phyloP scores from a whole-genome alignment of 2,329 filamentous ascomycete genomes.

The Phaeosphaeria sp. region DNA sequence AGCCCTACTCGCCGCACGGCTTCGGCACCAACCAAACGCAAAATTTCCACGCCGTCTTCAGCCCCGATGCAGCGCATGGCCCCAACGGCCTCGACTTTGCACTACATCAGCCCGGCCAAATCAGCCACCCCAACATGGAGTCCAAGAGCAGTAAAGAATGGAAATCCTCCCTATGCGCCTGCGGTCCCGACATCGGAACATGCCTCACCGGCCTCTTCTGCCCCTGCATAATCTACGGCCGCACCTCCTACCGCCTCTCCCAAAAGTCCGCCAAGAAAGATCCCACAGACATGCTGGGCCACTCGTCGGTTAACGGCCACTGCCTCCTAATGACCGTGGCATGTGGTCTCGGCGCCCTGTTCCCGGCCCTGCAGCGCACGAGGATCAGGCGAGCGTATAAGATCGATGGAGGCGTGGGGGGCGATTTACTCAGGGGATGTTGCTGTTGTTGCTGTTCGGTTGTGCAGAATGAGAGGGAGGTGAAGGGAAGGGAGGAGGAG shows the following conservation, averaged over 20 bases:
- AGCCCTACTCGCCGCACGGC: slow-evolving; percentile 44
- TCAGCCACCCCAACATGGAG: slow-evolving; percentile 52
- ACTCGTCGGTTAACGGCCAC: slow-evolving; percentile 46
- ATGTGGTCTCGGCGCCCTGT: slow-evolving; percentile 49
- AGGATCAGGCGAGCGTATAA: slow-evolving; percentile 54
- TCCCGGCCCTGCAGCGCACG: slow-evolving; percentile 47
- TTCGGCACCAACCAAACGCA: slow-evolving; percentile 28
- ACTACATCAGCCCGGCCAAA: slow-evolving; percentile 49
- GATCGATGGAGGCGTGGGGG: slow-evolving; percentile 45
- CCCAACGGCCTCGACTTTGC: slow-evolving; percentile 47
- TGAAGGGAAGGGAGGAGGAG: slow-evolving; percentile 53
- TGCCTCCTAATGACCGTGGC: slow-evolving; percentile 48
- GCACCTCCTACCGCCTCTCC: slow-evolving; percentile 52
- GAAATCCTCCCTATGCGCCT: slow-evolving; percentile 43
- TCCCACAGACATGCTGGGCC: slow-evolving; percentile 49
- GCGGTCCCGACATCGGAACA: slow-evolving; percentile 44
- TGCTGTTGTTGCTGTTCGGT: slow-evolving; percentile 53
- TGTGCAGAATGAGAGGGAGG: slow-evolving; percentile 56
- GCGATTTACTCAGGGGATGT: slow-evolving; percentile 45
- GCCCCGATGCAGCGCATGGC: slow-evolving; percentile 45
- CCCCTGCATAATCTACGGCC: slow-evolving; percentile 54
- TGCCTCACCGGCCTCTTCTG: slow-evolving; percentile 51
- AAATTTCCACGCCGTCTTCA: slow-evolving; percentile 42
- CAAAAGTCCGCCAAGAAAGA: slow-evolving; percentile 48
- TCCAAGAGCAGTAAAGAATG: slow-evolving; percentile 31